These are phyloP conservation scores for Oryza nivara DNA, from an alignment of 176 grass and related monocot genomes.

Conservation along the genomic window DNA sequence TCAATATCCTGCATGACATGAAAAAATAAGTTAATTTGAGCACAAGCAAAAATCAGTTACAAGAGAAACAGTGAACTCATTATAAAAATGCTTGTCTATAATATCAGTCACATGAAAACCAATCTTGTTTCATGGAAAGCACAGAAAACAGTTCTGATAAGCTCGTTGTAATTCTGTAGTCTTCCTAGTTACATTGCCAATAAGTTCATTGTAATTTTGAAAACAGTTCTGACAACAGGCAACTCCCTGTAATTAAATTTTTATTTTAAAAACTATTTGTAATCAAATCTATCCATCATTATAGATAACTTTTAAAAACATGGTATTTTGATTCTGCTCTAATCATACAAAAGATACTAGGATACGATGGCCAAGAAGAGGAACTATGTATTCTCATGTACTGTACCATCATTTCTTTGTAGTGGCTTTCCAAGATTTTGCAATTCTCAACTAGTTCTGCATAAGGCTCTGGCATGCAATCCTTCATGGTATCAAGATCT, in stretches of 20 bases:
- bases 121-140: not conserved
- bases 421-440: slow-evolving; percentile 86
- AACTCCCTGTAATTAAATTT: not conserved
- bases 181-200: too few species aligned
- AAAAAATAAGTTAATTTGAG: slow-evolving; percentile 26
- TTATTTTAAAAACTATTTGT: not conserved
- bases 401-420: slow-evolving; percentile 97
- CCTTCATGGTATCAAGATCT: slow-evolving; percentile 80
- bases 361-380: not conserved
- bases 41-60: not conserved
- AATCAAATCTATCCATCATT: not conserved
- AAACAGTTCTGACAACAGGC: not conserved
- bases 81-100: not conserved
- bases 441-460: slow-evolving; percentile 95
- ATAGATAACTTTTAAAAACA: not conserved
- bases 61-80: not conserved
- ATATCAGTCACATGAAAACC: not conserved
- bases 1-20: slow-evolving; percentile 81
- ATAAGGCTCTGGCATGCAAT: slow-evolving; percentile 73
- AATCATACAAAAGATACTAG: not conserved
- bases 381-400: slow-evolving; percentile 10
- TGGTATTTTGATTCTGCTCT: not conserved
- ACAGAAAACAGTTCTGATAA: slow-evolving; percentile 28
- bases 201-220: too few species aligned
- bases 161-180: not conserved